Percentiles rank a stretch among this genome's conserved stretches.
phyloP scores from a whole-genome alignment of 2,329 filamentous ascomycete species.

The Thielaviopsis punctulata region DNA sequence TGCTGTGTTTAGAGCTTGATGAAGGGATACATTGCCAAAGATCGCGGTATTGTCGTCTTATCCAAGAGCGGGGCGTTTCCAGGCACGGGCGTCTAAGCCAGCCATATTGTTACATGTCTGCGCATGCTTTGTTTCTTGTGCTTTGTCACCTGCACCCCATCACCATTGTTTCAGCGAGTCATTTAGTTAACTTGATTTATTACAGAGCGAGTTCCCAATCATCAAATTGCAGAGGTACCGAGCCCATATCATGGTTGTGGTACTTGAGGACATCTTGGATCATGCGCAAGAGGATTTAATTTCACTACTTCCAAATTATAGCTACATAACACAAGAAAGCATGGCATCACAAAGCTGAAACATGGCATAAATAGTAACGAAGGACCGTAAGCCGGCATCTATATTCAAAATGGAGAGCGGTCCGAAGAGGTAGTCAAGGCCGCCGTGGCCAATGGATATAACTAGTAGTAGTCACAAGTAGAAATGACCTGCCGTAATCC shows the following conservation, averaged over 20 bases:
- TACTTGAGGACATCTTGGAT: too few species aligned
- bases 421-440: background rate
- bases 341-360: background rate
- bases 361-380: background rate
- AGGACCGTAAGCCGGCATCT: background rate
- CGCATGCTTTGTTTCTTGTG: background rate
- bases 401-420: background rate
- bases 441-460: background rate
- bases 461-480: background rate
- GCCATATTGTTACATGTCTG: too few species aligned
- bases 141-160: background rate
- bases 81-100: constrained; percentile 51
- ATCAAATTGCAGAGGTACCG: background rate
- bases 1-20: constrained; percentile 51
- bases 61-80: constrained; percentile 91
- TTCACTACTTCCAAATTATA: too few species aligned
- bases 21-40: constrained; percentile 95
- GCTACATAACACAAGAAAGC: background rate
- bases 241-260: background rate
- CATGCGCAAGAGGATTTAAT: too few species aligned
- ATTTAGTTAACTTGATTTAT: background rate
- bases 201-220: background rate
- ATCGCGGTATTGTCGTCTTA: constrained; percentile 75
- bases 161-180: background rate
- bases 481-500: background rate